Evolutionary conservation across 371 early-diverging fungal species (phyloP).

Genomic region (Mucor indicus): DNA sequence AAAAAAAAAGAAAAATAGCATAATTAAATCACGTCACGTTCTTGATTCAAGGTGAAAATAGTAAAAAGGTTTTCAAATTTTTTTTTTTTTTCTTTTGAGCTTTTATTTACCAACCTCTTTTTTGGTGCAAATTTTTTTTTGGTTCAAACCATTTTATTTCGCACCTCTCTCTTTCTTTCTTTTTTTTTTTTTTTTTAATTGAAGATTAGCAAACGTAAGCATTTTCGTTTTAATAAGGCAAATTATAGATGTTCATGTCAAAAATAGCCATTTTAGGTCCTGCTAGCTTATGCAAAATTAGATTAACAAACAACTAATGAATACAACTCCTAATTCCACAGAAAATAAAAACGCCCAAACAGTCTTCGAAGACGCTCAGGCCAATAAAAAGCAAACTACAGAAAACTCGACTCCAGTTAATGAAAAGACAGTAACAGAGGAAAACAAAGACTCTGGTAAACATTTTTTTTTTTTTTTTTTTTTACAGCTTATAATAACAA

Average conservation of each 20-base stretch:
- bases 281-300: conserved; percentile 43
- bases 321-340: conserved; percentile 36
- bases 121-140: conserved; percentile 20
- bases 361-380: conserved; percentile 48
- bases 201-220: conserved; percentile 17
- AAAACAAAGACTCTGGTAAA: too few species aligned
- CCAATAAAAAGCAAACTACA: conserved; percentile 42
- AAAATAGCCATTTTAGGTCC: conserved; percentile 13
- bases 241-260: background rate
- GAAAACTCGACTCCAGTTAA: too few species aligned
- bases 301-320: conserved; percentile 38
- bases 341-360: conserved; percentile 31
- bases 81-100: too few species aligned
- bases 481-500: too few species aligned
- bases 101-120: too few species aligned
- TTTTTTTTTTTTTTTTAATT: too few species aligned
- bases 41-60: too few species aligned
- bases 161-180: conserved; percentile 10
- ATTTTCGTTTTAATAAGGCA: background rate
- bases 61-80: too few species aligned
- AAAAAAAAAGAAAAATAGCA: too few species aligned
- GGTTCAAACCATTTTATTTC: conserved; percentile 10
- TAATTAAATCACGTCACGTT: too few species aligned
- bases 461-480: too few species aligned
- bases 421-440: too few species aligned